phyloP scores from a whole-genome alignment of 108 stramenopile genomes.

The Nannochloropsis salina region DNA sequence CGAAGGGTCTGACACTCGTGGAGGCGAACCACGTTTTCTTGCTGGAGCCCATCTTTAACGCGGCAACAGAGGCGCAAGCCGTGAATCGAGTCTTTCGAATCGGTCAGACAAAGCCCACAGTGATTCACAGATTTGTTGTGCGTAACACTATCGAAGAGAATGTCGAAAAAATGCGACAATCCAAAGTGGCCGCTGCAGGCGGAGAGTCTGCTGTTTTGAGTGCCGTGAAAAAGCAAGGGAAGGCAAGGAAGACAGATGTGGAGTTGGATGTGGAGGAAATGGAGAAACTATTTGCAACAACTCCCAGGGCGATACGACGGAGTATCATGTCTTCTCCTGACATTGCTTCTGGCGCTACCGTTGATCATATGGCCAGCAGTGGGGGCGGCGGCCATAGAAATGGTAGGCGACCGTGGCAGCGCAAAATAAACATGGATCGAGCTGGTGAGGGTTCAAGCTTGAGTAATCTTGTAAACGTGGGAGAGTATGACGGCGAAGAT shows the following conservation, averaged over 20 bases:
- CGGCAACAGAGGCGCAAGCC: constrained; percentile 62
- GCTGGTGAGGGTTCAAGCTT: neutral
- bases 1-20: constrained; percentile 70
- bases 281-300: neutral
- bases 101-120: constrained; percentile 66
- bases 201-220: neutral
- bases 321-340: neutral
- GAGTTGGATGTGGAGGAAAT: neutral
- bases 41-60: constrained; percentile 73
- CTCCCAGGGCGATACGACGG: neutral
- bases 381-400: neutral
- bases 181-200: neutral
- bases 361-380: neutral
- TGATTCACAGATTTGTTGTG: constrained; percentile 68
- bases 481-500: neutral
- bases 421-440: neutral
- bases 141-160: constrained; percentile 68
- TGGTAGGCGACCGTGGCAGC: neutral
- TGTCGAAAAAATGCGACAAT: constrained; percentile 40
- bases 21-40: constrained; percentile 75
- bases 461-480: neutral
- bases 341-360: neutral
- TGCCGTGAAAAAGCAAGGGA: neutral
- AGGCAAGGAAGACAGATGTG: neutral
- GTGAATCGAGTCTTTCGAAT: constrained; percentile 63